phyloP scores from a whole-genome alignment of 768 basidiomycete genomes.

The Hebeloma cylindrosporum region DNA sequence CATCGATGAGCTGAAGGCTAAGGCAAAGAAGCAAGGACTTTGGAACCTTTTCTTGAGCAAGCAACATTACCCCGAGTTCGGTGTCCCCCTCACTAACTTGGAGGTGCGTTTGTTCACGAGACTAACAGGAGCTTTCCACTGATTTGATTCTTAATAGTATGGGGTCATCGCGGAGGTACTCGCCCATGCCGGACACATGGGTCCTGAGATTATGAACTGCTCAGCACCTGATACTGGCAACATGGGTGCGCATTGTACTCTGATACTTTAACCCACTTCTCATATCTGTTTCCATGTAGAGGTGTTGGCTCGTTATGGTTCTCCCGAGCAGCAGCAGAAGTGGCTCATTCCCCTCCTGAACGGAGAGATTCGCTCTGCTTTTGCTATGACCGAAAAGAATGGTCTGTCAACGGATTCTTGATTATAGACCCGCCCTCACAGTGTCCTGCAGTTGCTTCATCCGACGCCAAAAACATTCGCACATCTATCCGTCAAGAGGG shows the following conservation, averaged over 20 bases:
- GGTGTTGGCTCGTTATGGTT: constrained; percentile 95
- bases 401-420: constrained; percentile 43
- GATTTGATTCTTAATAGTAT: constrained; percentile 53
- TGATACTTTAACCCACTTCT: constrained; percentile 1
- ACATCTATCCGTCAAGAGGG: constrained; percentile 85
- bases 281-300: constrained; percentile 47
- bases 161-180: constrained; percentile 97
- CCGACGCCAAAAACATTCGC: constrained; percentile 93
- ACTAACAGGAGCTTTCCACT: background rate
- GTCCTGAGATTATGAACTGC: constrained; percentile 89
- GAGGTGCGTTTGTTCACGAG: constrained; percentile 55
- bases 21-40: constrained; percentile 84
- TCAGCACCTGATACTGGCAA: constrained; percentile 97
- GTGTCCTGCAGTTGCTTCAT: constrained; percentile 69
- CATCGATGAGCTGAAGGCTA: constrained; percentile 80
- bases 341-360: constrained; percentile 88
- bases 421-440: background rate
- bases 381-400: constrained; percentile 96
- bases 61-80: constrained; percentile 85
- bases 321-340: constrained; percentile 83
- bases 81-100: constrained; percentile 88
- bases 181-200: constrained; percentile 79
- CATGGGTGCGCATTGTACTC: constrained; percentile 68
- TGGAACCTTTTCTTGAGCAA: constrained; percentile 99
- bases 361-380: constrained; percentile 92